Evolutionary conservation across 2,329 filamentous ascomycete genomes (phyloP).

Genomic region (Gliomastix tumulicola): DNA sequence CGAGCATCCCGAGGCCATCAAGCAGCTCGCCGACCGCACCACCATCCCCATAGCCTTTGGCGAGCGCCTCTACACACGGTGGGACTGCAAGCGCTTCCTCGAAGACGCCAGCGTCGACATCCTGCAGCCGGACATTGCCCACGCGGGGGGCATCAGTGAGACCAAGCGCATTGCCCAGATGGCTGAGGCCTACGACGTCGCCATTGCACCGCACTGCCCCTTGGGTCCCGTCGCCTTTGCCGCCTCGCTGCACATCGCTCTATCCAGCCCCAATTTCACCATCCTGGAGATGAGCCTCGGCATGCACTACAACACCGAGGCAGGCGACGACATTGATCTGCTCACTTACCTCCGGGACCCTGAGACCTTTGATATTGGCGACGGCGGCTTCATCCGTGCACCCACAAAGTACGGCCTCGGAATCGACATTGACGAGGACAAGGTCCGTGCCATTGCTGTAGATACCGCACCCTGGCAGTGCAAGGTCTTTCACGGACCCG

Average conservation of each 20-base stretch:
- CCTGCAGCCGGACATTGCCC: slow-evolving; percentile 61
- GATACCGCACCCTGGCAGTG: slow-evolving; percentile 54
- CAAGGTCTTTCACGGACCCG: slow-evolving; percentile 60
- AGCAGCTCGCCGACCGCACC: slow-evolving; percentile 21
- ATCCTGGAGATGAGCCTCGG: slow-evolving; percentile 71
- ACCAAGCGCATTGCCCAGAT: slow-evolving; percentile 58
- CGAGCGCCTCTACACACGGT: slow-evolving; percentile 60
- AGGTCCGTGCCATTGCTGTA: slow-evolving; percentile 49
- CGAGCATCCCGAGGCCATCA: slow-evolving; percentile 55
- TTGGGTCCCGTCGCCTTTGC: slow-evolving; percentile 63
- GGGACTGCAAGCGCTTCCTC: slow-evolving; percentile 64
- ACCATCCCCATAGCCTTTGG: slow-evolving; percentile 61
- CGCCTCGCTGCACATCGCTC: slow-evolving; percentile 58
- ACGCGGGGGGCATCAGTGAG: slow-evolving; percentile 63
- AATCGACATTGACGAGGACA: slow-evolving; percentile 61
- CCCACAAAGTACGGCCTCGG: slow-evolving; percentile 52
- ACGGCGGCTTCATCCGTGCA: slow-evolving; percentile 53
- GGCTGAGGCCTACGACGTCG: slow-evolving; percentile 62
- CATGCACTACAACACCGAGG: slow-evolving; percentile 63
- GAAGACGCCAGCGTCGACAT: slow-evolving; percentile 60
- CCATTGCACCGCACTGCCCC: slow-evolving; percentile 63
- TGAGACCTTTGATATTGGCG: slow-evolving; percentile 50
- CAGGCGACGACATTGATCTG: slow-evolving; percentile 44
- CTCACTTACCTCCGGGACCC: slow-evolving; percentile 58
- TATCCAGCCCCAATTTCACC: slow-evolving; percentile 51